Base-by-base conservation (phyloP, 2,329 filamentous ascomycete species). In the Arthroderma uncinatum region DNA sequence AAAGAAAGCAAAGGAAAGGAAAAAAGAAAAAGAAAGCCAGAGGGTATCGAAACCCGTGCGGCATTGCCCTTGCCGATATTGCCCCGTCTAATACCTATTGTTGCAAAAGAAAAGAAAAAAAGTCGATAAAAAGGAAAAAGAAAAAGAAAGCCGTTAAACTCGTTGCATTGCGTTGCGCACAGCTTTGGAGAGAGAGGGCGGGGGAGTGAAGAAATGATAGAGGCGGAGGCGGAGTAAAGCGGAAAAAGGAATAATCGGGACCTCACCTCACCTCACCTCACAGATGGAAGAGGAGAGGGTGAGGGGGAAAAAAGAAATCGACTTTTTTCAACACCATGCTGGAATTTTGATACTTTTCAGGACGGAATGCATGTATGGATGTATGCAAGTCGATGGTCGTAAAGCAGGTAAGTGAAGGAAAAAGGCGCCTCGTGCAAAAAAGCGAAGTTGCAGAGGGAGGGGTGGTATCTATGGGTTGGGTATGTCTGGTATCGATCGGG, bases 71-170 rank as follows among this genome's bases (percentile, higher is more conserved):
- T 50, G 47, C 47, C 40, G 57, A 60, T 40, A 42, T 36, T 53
- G 54, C 55, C 53, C 57, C 57, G 40, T 57, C 57, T 61, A 54
- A 55, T 55, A 60, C 60, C 60, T 30, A 30, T 30, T 30, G 61
- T 60, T 61, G 56, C 58, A 53, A 57, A 58, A 56, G 54, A 56
- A 55, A 60, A 55, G 57, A 54, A 60, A 59, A 60, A 47, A 50
- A 55, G 53, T n/a, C n/a, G 53, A 53, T 39, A 34, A 47, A 57
- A 57, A 39, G 30, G 28, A 54, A 36, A 56, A 16, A 36, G 25
- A 23, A 50, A 30, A 52, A 37, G 16, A 52, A 54, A 37, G 53
- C 53, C 52, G 25, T 44, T 50, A 40, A 16, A 54, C 53, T 21
- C 30, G 34, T 34, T 30, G 36, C 39, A 33, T 39, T 37, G 21